phyloP scores from a whole-genome alignment of 768 basidiomycete species.

The Aureoboletus auriporus region DNA sequence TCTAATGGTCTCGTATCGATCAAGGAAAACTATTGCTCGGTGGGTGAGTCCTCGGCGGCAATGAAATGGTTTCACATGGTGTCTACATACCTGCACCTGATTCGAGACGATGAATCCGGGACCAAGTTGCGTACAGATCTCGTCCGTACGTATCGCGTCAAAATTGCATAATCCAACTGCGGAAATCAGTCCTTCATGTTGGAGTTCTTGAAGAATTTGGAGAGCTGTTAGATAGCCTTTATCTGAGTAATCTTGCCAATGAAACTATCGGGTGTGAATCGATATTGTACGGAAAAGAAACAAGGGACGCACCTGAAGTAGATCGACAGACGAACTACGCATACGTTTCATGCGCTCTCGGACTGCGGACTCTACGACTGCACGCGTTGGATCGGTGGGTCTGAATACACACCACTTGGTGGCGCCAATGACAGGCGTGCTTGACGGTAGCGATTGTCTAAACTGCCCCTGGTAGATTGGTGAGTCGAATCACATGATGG shows the following conservation, averaged over 20 bases:
- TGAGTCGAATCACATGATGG: background rate
- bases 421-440: slow-evolving; percentile 55
- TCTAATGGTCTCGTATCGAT: slow-evolving; percentile 76
- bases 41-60: slow-evolving; percentile 10
- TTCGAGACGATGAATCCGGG: slow-evolving; percentile 73
- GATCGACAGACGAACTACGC: slow-evolving; percentile 55
- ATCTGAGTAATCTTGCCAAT: slow-evolving; percentile 71
- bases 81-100: slow-evolving; percentile 65
- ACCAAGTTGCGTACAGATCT: slow-evolving; percentile 74
- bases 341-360: slow-evolving; percentile 70
- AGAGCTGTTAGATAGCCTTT: slow-evolving; percentile 45
- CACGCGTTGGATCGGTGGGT: slow-evolving; percentile 44
- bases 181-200: slow-evolving; percentile 53
- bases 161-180: slow-evolving; percentile 81
- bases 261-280: slow-evolving; percentile 47
- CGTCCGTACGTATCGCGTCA: slow-evolving; percentile 68
- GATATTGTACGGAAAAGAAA: background rate
- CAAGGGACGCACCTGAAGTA: slow-evolving; percentile 56
- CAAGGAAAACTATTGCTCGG: slow-evolving; percentile 60
- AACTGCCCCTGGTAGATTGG: slow-evolving; percentile 58
- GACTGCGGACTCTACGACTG: slow-evolving; percentile 58
- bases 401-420: slow-evolving; percentile 89
- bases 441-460: slow-evolving; percentile 40
- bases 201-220: slow-evolving; percentile 56
- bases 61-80: background rate